Evolutionary conservation across 1,284 basidiomycete genomes (phyloP).

Genomic region (Microbotryum lychnidis-dioicae): DNA sequence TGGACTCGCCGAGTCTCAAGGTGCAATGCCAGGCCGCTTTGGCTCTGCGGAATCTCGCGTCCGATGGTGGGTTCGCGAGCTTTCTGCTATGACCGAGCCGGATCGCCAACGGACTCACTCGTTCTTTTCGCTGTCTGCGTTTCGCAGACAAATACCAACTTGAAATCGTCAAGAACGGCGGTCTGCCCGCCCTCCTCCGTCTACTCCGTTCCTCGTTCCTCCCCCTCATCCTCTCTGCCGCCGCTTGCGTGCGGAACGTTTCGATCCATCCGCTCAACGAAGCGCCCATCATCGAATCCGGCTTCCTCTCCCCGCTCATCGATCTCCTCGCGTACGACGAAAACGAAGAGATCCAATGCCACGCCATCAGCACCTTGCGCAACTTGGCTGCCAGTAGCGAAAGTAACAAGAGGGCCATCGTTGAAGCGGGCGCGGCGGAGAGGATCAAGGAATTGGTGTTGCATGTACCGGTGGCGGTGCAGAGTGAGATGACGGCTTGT

Average conservation of each 20-base stretch:
- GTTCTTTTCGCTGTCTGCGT: background rate
- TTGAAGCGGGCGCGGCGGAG: conserved; percentile 96
- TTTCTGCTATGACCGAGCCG: background rate
- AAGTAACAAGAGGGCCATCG: conserved; percentile 97
- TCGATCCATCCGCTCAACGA: conserved; percentile 98
- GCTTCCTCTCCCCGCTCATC: conserved; percentile 92
- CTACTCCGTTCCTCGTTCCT: conserved; percentile 95
- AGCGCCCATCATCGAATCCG: conserved; percentile 97
- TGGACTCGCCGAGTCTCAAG: conserved; percentile 96
- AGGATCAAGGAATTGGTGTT: conserved; percentile 95
- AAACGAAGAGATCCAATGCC: conserved; percentile 99
- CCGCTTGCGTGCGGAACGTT: conserved; percentile 97
- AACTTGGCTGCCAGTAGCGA: conserved; percentile 96
- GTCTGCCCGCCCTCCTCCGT: conserved; percentile 82
- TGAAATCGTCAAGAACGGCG: conserved; percentile 95
- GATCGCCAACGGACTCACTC: background rate
- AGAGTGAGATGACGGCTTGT: conserved; percentile 99
- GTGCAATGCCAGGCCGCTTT: conserved; percentile 98
- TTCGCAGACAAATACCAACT: conserved; percentile 89
- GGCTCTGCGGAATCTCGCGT: conserved; percentile 91
- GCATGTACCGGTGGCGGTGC: conserved; percentile 90
- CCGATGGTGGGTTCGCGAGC: conserved; percentile 63
- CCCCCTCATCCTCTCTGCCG: conserved; percentile 96
- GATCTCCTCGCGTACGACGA: conserved; percentile 94
- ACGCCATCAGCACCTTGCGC: conserved; percentile 96